A percentile compares a stretch with the other conserved stretches of the same genome.
phyloP scores from a whole-genome alignment of 176 grass and related monocot genomes.

The Secale cereale region DNA sequence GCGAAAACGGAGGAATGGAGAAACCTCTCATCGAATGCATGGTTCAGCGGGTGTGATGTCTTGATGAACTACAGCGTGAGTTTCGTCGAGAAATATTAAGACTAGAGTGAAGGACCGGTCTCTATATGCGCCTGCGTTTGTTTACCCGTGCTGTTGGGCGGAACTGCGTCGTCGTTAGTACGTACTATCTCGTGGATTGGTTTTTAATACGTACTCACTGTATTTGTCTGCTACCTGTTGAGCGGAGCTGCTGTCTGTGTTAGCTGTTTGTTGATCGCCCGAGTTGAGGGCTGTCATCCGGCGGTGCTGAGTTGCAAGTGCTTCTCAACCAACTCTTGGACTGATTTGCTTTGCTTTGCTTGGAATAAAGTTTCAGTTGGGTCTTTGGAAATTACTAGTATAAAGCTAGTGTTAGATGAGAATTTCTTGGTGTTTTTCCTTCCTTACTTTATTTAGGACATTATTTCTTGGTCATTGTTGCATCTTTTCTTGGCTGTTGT shows the following conservation, averaged over 20 bases:
- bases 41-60: constrained; percentile 29
- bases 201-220: background rate
- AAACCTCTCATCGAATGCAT: constrained; percentile 38
- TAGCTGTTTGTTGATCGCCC: constrained; percentile 8
- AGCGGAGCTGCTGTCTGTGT: background rate
- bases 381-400: background rate
- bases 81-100: constrained; percentile 5
- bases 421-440: background rate
- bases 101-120: background rate
- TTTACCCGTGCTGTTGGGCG: background rate
- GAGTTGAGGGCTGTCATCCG: background rate
- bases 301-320: background rate
- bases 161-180: background rate
- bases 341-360: constrained; percentile 4
- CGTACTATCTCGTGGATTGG: constrained; percentile 7
- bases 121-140: constrained; percentile 19
- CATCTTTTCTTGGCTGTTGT: too few relatives aligned
- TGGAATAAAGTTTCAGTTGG: constrained; percentile 33
- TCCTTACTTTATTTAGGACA: rapidly evolving
- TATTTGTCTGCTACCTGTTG: background rate
- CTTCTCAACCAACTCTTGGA: background rate
- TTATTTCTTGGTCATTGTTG: too few relatives aligned
- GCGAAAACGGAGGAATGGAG: constrained; percentile 24
- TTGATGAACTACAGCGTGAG: background rate
- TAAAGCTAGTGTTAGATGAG: background rate